These are phyloP conservation scores for Starmera quercuum DNA, from an alignment of 805 yeast species.

Conservation along the genomic window DNA sequence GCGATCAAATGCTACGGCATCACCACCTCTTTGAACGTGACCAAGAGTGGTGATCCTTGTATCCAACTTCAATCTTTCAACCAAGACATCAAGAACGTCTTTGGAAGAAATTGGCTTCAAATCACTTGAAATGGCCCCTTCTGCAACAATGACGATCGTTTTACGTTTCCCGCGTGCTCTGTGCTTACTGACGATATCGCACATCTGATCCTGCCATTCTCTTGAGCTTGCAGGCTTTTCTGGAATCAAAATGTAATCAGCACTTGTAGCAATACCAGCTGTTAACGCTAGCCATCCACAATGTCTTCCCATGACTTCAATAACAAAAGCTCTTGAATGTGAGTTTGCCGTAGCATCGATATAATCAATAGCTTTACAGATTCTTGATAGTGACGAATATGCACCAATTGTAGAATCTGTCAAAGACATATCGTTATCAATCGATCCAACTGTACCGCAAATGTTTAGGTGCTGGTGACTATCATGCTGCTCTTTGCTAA, in stretches of 20 bases:
- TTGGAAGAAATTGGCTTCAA: constrained; percentile 59
- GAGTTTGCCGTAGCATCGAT: constrained; percentile 81
- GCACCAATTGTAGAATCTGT: constrained; percentile 82
- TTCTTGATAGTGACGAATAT: constrained; percentile 68
- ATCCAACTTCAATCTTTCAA: constrained; percentile 59
- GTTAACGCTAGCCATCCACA: constrained; percentile 84
- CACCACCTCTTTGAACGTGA: constrained; percentile 80
- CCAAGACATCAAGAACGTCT: constrained; percentile 59
- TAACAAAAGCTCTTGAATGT: constrained; percentile 76
- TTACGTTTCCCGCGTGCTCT: constrained; percentile 68
- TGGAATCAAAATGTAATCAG: constrained; percentile 75
- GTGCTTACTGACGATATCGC: constrained; percentile 55
- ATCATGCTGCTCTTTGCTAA: constrained; percentile 38
- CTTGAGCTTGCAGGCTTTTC: constrained; percentile 62
- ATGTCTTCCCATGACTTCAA: constrained; percentile 86
- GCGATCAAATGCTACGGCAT: constrained; percentile 71
- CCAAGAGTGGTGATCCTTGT: constrained; percentile 74
- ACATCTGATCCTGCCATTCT: constrained; percentile 64
- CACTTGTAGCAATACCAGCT: constrained; percentile 76
- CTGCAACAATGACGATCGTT: constrained; percentile 76
- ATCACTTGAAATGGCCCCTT: constrained; percentile 71
- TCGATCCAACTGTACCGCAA: constrained; percentile 76
- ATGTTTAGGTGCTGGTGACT: constrained; percentile 53
- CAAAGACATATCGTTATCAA: constrained; percentile 80
- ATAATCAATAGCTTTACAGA: constrained; percentile 68